These are phyloP conservation scores for Phytophthora citricola DNA, from an alignment of 352 stramenopile species.

Conservation along the genomic window DNA sequence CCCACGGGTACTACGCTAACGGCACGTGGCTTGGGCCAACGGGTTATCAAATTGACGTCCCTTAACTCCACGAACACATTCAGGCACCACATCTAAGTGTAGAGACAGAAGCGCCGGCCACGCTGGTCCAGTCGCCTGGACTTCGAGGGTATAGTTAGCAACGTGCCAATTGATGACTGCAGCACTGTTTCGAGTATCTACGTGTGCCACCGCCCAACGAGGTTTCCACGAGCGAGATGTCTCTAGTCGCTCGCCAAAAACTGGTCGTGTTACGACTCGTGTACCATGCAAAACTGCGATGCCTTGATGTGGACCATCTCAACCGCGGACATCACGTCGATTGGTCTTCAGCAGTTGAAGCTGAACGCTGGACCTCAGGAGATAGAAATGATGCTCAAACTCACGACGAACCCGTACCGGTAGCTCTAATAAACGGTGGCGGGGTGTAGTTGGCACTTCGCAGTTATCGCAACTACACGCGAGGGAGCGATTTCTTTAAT, in stretches of 20 bases:
- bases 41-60: neutral
- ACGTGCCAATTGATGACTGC: slow-evolving; percentile 9
- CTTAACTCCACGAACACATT: slow-evolving; percentile 3
- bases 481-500: neutral
- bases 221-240: slow-evolving; percentile 9
- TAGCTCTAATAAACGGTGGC: neutral
- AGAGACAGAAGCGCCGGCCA: slow-evolving; percentile 1
- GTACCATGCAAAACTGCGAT: slow-evolving; percentile 8
- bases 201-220: slow-evolving; percentile 28
- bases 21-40: slow-evolving; percentile 28
- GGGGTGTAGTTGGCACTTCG: neutral
- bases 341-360: slow-evolving; percentile 11
- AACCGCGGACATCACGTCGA: neutral
- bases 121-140: neutral
- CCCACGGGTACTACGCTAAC: neutral
- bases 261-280: neutral
- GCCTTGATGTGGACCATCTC: slow-evolving; percentile 11
- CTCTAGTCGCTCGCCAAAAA: slow-evolving; percentile 11
- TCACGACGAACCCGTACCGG: neutral
- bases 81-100: slow-evolving; percentile 3
- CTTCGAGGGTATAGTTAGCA: neutral
- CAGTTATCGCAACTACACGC: neutral
- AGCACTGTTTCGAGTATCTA: slow-evolving; percentile 15
- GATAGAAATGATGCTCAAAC: slow-evolving; percentile 17
- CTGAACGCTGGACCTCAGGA: slow-evolving; percentile 3